Evolutionary conservation across 495 filamentous ascomycete genomes (phyloP).

Genomic region (Aspergillus sclerotiicarbonarius): DNA sequence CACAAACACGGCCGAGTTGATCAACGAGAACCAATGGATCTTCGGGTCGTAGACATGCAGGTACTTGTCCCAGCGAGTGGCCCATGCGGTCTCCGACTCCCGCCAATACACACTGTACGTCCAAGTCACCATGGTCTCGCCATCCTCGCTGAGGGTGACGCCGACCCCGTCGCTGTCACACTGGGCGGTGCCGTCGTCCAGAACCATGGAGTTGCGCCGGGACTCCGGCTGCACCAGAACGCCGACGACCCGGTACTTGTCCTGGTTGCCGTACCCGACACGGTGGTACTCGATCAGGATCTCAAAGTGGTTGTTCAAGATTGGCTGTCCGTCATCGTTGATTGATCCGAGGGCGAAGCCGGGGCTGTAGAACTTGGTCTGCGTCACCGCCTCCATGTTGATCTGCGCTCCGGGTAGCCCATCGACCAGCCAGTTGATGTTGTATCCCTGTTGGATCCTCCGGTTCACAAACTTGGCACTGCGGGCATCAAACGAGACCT

Average conservation of each 20-base stretch:
- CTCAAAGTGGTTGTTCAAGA: slow-evolving; percentile 90
- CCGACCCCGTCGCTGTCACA: slow-evolving; percentile 55
- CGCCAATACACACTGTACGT: slow-evolving; percentile 91
- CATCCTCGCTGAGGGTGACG: slow-evolving; percentile 62
- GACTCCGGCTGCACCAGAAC: slow-evolving; percentile 82
- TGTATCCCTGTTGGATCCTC: slow-evolving; percentile 76
- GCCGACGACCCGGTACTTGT: slow-evolving; percentile 83
- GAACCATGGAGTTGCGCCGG: slow-evolving; percentile 53
- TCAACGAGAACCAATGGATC: slow-evolving; percentile 97
- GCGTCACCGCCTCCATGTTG: slow-evolving; percentile 68
- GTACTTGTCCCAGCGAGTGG: slow-evolving; percentile 97
- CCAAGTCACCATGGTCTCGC: slow-evolving; percentile 70
- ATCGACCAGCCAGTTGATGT: slow-evolving; percentile 94
- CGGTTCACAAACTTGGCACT: slow-evolving; percentile 77
- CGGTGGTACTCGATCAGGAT: slow-evolving; percentile 93
- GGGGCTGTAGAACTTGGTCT: slow-evolving; percentile 75
- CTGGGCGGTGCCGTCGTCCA: slow-evolving; percentile 55
- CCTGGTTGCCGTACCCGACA: slow-evolving; percentile 51
- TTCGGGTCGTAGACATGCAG: slow-evolving; percentile 91
- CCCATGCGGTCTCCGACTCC: slow-evolving; percentile 78
- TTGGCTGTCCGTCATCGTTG: slow-evolving; percentile 51
- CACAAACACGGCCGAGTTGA: slow-evolving; percentile 92
- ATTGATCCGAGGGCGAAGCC: slow-evolving; percentile 80
- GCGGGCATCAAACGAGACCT: slow-evolving; percentile 61
- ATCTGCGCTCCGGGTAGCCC: slow-evolving; percentile 85